Percentiles rank a stretch among this genome's conserved stretches.
Conservation (phyloP, 2,329 filamentous ascomycete species). For the Beauveria caledonica region DNA sequence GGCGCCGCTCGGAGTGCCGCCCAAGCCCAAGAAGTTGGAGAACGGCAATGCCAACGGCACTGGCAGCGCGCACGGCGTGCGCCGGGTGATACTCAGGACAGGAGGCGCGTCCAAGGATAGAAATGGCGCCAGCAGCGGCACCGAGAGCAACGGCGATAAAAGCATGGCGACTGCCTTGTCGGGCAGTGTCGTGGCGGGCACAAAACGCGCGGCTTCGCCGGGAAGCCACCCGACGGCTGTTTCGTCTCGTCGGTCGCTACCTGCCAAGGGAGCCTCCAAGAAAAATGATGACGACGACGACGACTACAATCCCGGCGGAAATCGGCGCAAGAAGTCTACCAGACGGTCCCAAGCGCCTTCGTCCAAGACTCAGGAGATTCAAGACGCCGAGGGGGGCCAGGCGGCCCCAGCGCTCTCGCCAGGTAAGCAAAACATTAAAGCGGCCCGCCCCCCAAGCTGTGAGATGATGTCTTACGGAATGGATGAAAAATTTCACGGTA, state of each 20-base stretch:
- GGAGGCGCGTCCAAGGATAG: slow-evolving; percentile 19
- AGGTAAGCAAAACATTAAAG: slow-evolving; percentile 9
- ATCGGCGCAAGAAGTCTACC: slow-evolving; percentile 21
- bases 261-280: slow-evolving; percentile 17
- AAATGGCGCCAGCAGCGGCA: slow-evolving; percentile 16
- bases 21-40: slow-evolving; percentile 42
- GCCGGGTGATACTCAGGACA: slow-evolving; percentile 40
- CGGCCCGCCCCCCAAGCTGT: background rate
- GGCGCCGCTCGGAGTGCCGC: slow-evolving; percentile 69
- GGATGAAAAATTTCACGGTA: background rate
- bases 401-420: slow-evolving; percentile 1
- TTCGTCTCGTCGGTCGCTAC: slow-evolving; percentile 18
- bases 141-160: slow-evolving; percentile 14
- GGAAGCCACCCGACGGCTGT: slow-evolving; percentile 9
- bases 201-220: slow-evolving; percentile 11
- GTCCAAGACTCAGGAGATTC: slow-evolving; percentile 15
- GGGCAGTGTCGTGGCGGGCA: slow-evolving; percentile 1
- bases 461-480: background rate
- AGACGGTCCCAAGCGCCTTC: background rate
- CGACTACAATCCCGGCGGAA: slow-evolving; percentile 35
- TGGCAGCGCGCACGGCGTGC: slow-evolving; percentile 20
- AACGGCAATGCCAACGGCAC: slow-evolving; percentile 17
- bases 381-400: background rate
- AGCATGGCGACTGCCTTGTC: slow-evolving; percentile 5
- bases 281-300: slow-evolving; percentile 33